A percentile compares a stretch with the other conserved stretches of the same genome.
Conservation (phyloP, 257 asterid genomes). For the Solanum ossicruentum region DNA sequence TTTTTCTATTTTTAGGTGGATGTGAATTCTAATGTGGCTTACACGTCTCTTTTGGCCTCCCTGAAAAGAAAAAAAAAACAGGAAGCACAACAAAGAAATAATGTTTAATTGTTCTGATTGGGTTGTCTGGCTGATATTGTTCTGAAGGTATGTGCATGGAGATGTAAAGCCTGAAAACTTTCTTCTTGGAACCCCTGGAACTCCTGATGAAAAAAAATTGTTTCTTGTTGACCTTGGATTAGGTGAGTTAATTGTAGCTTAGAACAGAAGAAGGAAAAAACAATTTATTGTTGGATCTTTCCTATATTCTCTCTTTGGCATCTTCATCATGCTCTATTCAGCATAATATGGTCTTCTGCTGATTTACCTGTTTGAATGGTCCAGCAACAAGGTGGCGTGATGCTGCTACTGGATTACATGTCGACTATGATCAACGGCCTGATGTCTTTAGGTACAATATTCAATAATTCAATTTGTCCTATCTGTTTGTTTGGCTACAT, state of each 20-base stretch:
- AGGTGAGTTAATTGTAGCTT: conserved; percentile 22
- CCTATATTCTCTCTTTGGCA: neutral
- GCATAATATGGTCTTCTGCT: neutral
- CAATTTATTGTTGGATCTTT: neutral
- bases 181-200: conserved; percentile 64
- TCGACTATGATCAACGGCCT: conserved; percentile 68
- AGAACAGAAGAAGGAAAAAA: neutral
- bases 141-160: conserved; percentile 62
- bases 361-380: neutral
- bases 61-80: neutral
- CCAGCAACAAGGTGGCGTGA: conserved; percentile 72
- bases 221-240: conserved; percentile 65
- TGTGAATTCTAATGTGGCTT: neutral
- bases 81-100: neutral
- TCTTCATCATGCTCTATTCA: neutral
- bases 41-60: neutral
- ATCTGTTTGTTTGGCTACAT: neutral
- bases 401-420: conserved; percentile 44
- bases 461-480: neutral
- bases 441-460: conserved; percentile 51
- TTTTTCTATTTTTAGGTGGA: neutral
- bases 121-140: neutral
- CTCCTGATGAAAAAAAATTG: conserved; percentile 49
- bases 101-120: neutral
- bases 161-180: conserved; percentile 75